These are phyloP conservation scores for Diaporthe aspalathi DNA, from an alignment of 2,329 filamentous ascomycete species.

Conservation along the genomic window DNA sequence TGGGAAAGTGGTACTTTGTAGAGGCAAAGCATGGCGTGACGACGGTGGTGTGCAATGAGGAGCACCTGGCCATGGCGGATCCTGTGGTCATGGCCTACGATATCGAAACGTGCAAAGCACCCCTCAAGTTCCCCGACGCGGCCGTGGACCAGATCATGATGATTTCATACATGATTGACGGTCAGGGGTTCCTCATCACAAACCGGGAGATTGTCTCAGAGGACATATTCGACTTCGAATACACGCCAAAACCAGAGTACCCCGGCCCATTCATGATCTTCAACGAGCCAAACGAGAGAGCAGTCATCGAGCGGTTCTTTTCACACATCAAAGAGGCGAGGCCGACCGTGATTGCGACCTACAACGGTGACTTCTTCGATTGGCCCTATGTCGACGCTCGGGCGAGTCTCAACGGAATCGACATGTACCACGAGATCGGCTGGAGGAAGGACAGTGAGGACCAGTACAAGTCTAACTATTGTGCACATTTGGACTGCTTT, in stretches of 20 bases:
- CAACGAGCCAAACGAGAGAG: constrained; percentile 95
- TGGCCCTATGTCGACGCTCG: constrained; percentile 98
- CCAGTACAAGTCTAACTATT: constrained; percentile 95
- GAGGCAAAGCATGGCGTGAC: constrained; percentile 92
- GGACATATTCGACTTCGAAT: constrained; percentile 97
- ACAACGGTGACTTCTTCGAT: constrained; percentile 99
- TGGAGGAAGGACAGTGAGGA: constrained; percentile 96
- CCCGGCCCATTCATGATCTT: constrained; percentile 96
- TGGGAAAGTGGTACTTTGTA: constrained; percentile 96
- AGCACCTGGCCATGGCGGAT: constrained; percentile 89
- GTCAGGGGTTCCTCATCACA: constrained; percentile 96
- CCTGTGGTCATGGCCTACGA: constrained; percentile 99
- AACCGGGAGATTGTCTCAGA: constrained; percentile 98
- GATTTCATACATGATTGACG: constrained; percentile 99
- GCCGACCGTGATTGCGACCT: constrained; percentile 98
- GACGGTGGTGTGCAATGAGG: constrained; percentile 85
- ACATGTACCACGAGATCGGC: constrained; percentile 99
- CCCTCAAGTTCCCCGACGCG: constrained; percentile 95
- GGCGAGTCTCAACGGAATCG: constrained; percentile 93
- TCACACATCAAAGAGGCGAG: constrained; percentile 93
- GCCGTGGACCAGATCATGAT: constrained; percentile 98
- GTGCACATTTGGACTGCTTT: constrained; percentile 98
- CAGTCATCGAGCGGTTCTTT: constrained; percentile 90
- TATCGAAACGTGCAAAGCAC: constrained; percentile 97
- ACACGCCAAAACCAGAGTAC: constrained; percentile 97